Evolutionary conservation across 768 basidiomycete species (phyloP).

Genomic region (Xerocomellus intermedius): DNA sequence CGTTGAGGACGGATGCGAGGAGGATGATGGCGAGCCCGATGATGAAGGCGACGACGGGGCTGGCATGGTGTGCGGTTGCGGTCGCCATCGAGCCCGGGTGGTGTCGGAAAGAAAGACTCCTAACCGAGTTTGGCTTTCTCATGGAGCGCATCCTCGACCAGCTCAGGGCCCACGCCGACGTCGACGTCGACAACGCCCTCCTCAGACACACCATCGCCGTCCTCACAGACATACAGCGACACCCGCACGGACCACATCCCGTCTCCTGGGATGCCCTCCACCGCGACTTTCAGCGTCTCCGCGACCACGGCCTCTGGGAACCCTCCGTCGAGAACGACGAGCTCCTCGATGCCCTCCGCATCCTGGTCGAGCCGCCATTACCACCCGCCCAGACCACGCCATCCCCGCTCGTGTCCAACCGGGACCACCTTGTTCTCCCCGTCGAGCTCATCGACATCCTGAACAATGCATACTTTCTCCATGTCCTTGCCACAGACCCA

Average conservation of each 20-base stretch:
- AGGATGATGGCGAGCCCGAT: conserved; percentile 86
- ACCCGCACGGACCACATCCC: conserved; percentile 14
- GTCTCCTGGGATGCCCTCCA: conserved; percentile 26
- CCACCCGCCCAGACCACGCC: conserved; percentile 2
- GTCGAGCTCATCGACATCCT: conserved; percentile 54
- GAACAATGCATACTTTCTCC: conserved; percentile 63
- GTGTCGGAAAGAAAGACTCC: conserved; percentile 14
- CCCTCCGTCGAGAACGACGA: conserved; percentile 25
- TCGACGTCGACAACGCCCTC: conserved; percentile 11
- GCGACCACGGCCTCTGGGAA: conserved; percentile 27
- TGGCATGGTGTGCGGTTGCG: too few species aligned
- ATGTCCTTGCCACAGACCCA: conserved; percentile 64
- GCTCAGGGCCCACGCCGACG: conserved; percentile 16
- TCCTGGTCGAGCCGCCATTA: too few species aligned
- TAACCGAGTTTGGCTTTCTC: conserved; percentile 8
- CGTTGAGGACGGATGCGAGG: conserved; percentile 81
- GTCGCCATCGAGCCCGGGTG: conserved; percentile 27
- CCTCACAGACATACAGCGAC: conserved; percentile 22
- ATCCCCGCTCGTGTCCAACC: conserved; percentile 22
- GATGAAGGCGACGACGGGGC: conserved; percentile 68
- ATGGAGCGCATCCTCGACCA: conserved; percentile 31
- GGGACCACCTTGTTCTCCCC: conserved; percentile 40
- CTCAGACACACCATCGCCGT: conserved; percentile 22
- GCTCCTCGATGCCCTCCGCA: conserved; percentile 27
- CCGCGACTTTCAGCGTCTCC: conserved; percentile 22